Percentiles rank a stretch among this genome's conserved stretches.
These are phyloP conservation scores for Drechslerella dactyloides DNA, from an alignment of 2,329 filamentous ascomycete genomes.

Conservation along the genomic window DNA sequence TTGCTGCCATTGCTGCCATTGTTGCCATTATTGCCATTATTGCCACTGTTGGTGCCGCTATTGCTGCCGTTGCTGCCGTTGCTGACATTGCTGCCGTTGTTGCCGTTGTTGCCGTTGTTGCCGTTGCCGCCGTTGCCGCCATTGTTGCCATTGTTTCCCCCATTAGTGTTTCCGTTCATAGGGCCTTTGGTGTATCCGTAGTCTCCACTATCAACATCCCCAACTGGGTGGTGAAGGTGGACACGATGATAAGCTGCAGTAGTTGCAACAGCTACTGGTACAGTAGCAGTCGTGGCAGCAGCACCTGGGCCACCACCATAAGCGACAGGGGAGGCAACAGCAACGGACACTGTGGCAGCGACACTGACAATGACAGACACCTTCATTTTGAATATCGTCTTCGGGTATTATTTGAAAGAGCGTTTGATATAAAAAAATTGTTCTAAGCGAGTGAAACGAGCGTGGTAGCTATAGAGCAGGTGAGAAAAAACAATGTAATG, in stretches of 20 bases:
- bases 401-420: conserved; percentile 12
- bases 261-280: too few relatives aligned
- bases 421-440: conserved; percentile 20
- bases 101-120: not conserved
- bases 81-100: not conserved
- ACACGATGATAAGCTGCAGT: too few relatives aligned
- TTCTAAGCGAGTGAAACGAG: conserved; percentile 3
- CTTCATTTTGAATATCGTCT: conserved; percentile 24
- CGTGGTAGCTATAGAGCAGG: too few relatives aligned
- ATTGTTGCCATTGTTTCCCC: not conserved
- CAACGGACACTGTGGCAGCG: conserved; percentile 7
- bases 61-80: not conserved
- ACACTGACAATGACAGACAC: conserved; percentile 27
- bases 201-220: not conserved
- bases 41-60: not conserved
- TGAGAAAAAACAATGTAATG: too few relatives aligned
- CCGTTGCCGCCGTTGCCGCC: not conserved
- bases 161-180: too few relatives aligned
- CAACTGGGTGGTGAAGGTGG: too few relatives aligned
- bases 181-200: not conserved
- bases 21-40: not conserved
- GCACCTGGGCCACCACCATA: not conserved
- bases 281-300: not conserved
- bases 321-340: conserved; percentile 18
- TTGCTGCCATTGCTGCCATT: too few relatives aligned